These are phyloP conservation scores for Fusarium veterinarium DNA, from an alignment of 2,329 filamentous ascomycete species.

Conservation along the genomic window DNA sequence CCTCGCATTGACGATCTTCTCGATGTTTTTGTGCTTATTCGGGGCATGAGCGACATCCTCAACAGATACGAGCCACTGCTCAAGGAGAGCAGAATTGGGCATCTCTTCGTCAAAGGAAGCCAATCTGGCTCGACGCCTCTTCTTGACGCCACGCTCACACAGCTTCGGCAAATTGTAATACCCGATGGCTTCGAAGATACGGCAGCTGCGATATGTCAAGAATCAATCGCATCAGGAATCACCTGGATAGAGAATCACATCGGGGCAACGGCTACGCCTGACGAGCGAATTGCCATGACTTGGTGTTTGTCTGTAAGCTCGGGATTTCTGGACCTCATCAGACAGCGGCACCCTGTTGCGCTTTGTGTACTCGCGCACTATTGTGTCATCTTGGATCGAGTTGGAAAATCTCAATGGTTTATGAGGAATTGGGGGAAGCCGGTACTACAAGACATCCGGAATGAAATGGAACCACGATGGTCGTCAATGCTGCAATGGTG, in stretches of 20 bases:
- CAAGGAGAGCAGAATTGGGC: neutral
- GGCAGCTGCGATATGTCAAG: neutral
- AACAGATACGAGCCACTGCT: constrained; percentile 36
- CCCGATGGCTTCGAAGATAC: constrained; percentile 2
- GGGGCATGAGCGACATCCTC: constrained; percentile 49
- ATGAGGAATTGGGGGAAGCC: constrained; percentile 26
- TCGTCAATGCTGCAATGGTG: constrained; percentile 23
- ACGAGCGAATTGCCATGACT: constrained; percentile 24
- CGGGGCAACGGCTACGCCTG: neutral
- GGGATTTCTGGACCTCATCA: constrained; percentile 30
- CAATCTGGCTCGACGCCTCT: neutral
- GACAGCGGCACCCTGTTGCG: constrained; percentile 25
- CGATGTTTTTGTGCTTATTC: constrained; percentile 48
- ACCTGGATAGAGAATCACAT: constrained; percentile 9
- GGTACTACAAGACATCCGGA: constrained; percentile 14
- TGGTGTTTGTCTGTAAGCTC: constrained; percentile 23
- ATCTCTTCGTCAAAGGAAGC: constrained; percentile 6
- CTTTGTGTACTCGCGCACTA: constrained; percentile 31
- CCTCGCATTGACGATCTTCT: constrained; percentile 48
- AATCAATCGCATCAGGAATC: constrained; percentile 3
- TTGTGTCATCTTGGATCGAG: constrained; percentile 23
- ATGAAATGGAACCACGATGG: constrained; percentile 13
- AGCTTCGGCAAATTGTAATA: constrained; percentile 22
- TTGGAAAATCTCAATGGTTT: constrained; percentile 23
- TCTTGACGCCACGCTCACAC: constrained; percentile 1